Conservation (phyloP, 2,329 filamentous ascomycete species). For the Gyromitra esculenta region DNA sequence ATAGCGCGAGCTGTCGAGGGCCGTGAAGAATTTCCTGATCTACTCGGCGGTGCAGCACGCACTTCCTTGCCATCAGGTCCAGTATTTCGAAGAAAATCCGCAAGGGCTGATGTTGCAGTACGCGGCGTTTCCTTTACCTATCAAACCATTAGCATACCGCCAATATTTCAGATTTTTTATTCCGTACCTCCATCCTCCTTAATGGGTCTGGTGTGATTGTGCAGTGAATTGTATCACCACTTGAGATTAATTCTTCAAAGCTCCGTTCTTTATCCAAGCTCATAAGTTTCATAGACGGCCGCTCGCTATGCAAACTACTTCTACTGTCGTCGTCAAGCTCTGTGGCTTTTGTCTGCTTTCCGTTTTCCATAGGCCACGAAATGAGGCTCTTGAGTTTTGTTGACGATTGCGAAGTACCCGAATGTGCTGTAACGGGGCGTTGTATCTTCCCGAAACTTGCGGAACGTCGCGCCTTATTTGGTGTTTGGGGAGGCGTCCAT, state of each 20-base stretch:
- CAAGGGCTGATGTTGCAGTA: constrained; percentile 70
- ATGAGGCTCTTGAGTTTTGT: constrained; percentile 63
- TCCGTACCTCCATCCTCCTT: constrained; percentile 76
- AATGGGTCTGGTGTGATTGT: constrained; percentile 83
- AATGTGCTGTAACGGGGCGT: constrained; percentile 58
- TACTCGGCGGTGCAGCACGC: constrained; percentile 37
- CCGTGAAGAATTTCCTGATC: constrained; percentile 39
- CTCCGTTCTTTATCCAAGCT: constrained; percentile 69
- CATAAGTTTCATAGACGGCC: constrained; percentile 60
- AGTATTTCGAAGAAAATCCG: constrained; percentile 87
- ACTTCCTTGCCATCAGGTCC: constrained; percentile 68
- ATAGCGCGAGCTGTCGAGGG: constrained; percentile 47
- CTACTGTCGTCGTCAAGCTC: constrained; percentile 52
- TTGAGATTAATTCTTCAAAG: constrained; percentile 82
- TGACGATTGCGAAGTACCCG: constrained; percentile 58
- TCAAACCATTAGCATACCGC: constrained; percentile 27
- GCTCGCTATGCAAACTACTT: constrained; percentile 54
- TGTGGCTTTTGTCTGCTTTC: constrained; percentile 40
- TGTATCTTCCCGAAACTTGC: constrained; percentile 58
- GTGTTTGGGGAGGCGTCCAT: constrained; percentile 57
- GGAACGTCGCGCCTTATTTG: constrained; percentile 56
- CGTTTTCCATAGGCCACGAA: constrained; percentile 54
- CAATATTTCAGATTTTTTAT: not conserved
- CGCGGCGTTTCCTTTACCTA: constrained; percentile 55
- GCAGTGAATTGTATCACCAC: constrained; percentile 83